phyloP scores from a whole-genome alignment of 2,329 filamentous ascomycete genomes.

The Aspergillus sp. region DNA sequence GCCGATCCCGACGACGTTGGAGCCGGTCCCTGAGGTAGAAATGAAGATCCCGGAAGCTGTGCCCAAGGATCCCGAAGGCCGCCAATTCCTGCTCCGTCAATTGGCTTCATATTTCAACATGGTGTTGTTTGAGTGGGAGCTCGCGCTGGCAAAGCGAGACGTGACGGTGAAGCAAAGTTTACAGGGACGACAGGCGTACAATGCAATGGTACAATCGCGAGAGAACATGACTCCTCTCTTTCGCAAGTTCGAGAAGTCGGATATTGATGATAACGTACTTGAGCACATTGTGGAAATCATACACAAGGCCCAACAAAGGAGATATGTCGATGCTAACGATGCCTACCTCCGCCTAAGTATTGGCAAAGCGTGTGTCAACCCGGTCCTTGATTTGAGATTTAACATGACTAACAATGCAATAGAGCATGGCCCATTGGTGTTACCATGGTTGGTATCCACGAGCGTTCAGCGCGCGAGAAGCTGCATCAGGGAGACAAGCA shows the following conservation, averaged over 20 bases:
- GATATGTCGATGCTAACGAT: constrained; percentile 96
- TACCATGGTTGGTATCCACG: constrained; percentile 99
- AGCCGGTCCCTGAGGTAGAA: constrained; percentile 76
- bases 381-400: not conserved
- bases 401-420: constrained; percentile 15
- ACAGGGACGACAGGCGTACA: constrained; percentile 77
- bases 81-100: constrained; percentile 77
- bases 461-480: constrained; percentile 92
- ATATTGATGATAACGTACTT: constrained; percentile 75
- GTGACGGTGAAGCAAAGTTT: constrained; percentile 66
- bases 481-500: constrained; percentile 75
- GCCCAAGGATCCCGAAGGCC: constrained; percentile 63
- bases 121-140: constrained; percentile 85
- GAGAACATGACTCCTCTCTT: constrained; percentile 90
- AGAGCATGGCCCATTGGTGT: constrained; percentile 96
- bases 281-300: constrained; percentile 89
- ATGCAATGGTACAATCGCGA: constrained; percentile 81
- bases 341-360: constrained; percentile 91
- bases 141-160: constrained; percentile 65
- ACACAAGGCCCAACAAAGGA: constrained; percentile 79
- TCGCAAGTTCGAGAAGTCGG: constrained; percentile 78
- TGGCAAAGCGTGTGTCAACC: constrained; percentile 67
- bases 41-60: constrained; percentile 76
- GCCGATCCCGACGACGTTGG: constrained; percentile 82
- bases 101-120: constrained; percentile 95